Percentiles rank a stretch among this genome's conserved stretches.
Conservation (phyloP, 805 yeast genomes). For the Yamadazyma phyllophila region DNA sequence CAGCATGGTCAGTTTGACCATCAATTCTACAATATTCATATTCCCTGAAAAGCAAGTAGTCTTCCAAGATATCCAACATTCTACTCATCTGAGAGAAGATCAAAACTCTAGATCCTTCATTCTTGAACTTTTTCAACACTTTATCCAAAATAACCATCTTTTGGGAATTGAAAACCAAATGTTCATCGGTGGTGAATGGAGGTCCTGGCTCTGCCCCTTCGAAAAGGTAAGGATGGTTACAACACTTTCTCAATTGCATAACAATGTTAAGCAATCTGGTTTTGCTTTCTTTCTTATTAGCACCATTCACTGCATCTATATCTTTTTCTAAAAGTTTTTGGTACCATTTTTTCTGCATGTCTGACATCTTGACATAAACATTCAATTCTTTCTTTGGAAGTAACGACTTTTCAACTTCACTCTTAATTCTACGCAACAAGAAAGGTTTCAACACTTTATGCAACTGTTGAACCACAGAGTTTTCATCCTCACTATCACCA, state of each 20-base stretch:
- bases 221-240: constrained; percentile 80
- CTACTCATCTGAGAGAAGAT: constrained; percentile 85
- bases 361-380: constrained; percentile 69
- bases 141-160: constrained; percentile 72
- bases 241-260: constrained; percentile 82
- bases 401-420: constrained; percentile 77
- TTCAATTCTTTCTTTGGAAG: constrained; percentile 74
- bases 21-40: constrained; percentile 77
- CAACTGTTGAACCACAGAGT: constrained; percentile 59
- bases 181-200: constrained; percentile 83
- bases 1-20: constrained; percentile 79
- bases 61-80: constrained; percentile 76
- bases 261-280: constrained; percentile 76
- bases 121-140: constrained; percentile 56
- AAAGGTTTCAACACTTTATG: constrained; percentile 78
- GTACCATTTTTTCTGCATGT: constrained; percentile 80
- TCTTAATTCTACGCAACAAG: constrained; percentile 69
- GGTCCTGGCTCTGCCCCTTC: constrained; percentile 93
- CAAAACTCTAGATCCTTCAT: constrained; percentile 73
- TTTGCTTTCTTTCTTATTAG: constrained; percentile 68
- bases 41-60: constrained; percentile 68
- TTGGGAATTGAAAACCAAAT: constrained; percentile 68
- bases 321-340: constrained; percentile 75
- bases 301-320: constrained; percentile 83
- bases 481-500: constrained; percentile 36